Evolutionary conservation across 108 stramenopile genomes (phyloP).

Genomic region (Cyclotella sp.): DNA sequence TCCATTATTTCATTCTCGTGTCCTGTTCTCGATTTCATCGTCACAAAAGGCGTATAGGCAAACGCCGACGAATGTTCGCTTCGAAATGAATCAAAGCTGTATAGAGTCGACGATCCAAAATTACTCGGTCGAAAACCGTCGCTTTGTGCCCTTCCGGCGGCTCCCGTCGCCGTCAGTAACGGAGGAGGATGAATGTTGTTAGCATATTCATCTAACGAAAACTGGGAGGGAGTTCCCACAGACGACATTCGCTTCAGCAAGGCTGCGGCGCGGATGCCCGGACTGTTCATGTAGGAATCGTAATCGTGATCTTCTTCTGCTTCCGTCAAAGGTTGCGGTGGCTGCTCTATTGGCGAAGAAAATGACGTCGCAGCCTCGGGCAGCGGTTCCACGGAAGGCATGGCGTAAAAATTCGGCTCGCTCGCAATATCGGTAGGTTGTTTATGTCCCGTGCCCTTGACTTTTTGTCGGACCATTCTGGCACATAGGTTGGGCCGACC

Average conservation of each 20-base stretch:
- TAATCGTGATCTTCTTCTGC: background rate
- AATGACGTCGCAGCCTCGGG: background rate
- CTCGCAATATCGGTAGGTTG: slow-evolving; percentile 81
- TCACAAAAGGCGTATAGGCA: too few species aligned
- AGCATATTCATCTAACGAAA: background rate
- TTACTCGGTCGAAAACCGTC: background rate
- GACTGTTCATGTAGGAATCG: slow-evolving; percentile 24
- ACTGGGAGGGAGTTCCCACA: slow-evolving; percentile 3
- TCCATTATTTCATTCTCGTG: too few species aligned
- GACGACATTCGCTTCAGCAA: slow-evolving; percentile 23
- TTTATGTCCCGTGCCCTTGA: slow-evolving; percentile 91
- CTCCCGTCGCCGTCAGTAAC: background rate
- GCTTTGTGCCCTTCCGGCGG: background rate
- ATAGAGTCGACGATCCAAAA: background rate
- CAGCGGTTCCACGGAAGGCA: slow-evolving; percentile 42
- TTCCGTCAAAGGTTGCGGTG: background rate
- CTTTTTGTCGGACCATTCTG: slow-evolving; percentile 86
- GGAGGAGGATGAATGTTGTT: slow-evolving; percentile 5
- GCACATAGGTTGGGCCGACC: slow-evolving; percentile 76
- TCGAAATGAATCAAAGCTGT: slow-evolving; percentile 7
- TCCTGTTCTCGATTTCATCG: too few species aligned
- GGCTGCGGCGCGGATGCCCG: slow-evolving; percentile 21
- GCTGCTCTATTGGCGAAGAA: background rate
- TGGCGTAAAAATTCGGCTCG: slow-evolving; percentile 87
- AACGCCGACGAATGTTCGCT: background rate